These are phyloP conservation scores for Fusarium udum DNA, from an alignment of 2,329 filamentous ascomycete genomes.

Conservation along the genomic window DNA sequence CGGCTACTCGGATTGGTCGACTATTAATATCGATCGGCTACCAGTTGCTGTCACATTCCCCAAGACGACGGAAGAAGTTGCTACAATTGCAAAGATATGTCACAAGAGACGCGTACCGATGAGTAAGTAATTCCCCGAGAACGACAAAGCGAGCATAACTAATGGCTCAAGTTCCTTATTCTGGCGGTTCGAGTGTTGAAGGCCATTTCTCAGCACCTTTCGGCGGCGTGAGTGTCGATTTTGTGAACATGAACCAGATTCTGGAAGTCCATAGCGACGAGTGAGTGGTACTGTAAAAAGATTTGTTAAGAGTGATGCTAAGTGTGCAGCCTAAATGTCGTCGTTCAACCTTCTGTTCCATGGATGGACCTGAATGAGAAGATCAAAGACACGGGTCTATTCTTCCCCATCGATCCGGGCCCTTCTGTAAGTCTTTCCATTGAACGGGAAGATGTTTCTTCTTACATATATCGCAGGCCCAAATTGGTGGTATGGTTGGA, in stretches of 20 bases:
- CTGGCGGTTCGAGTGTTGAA: constrained; percentile 85
- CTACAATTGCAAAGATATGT: constrained; percentile 72
- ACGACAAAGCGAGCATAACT: background rate
- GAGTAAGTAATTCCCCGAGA: background rate
- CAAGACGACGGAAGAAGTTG: constrained; percentile 67
- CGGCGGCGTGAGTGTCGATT: constrained; percentile 90
- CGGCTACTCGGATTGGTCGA: constrained; percentile 74
- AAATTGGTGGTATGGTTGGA: constrained; percentile 84
- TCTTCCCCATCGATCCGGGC: constrained; percentile 91
- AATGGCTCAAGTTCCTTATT: constrained; percentile 70
- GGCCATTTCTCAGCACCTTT: constrained; percentile 89
- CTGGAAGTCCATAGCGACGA: constrained; percentile 82
- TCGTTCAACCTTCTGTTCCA: constrained; percentile 87
- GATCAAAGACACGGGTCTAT: constrained; percentile 76
- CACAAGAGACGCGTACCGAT: constrained; percentile 83
- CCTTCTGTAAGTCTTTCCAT: background rate
- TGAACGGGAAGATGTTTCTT: constrained; percentile 30
- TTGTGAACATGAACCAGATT: constrained; percentile 85
- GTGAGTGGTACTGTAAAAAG: background rate
- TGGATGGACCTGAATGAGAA: constrained; percentile 89
- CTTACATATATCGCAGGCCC: constrained; percentile 62
- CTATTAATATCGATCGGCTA: constrained; percentile 66
- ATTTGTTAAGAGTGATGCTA: background rate
- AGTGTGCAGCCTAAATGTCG: constrained; percentile 73
- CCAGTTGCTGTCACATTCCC: constrained; percentile 73